A percentile compares a stretch with the other conserved stretches of the same genome.
Conservation (phyloP, 441 rosid species). For the Brassica balearica region DNA sequence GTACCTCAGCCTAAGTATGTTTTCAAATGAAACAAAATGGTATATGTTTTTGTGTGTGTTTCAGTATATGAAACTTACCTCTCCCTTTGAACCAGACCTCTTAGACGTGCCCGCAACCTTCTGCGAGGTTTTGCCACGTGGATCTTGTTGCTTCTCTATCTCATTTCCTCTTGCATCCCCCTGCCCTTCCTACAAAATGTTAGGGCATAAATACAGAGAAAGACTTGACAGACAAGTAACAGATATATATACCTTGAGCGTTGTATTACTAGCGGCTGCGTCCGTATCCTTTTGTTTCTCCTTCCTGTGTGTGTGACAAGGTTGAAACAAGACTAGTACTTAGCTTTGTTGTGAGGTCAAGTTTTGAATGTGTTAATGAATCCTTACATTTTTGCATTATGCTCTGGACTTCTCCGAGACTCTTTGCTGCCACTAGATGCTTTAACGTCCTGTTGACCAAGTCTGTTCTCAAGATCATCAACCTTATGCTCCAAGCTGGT, state of each 20-base stretch:
- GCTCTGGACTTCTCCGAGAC: constrained; percentile 40
- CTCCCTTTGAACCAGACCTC: constrained; percentile 66
- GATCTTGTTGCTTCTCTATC: constrained; percentile 49
- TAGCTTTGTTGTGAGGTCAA: constrained; percentile 24
- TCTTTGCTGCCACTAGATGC: constrained; percentile 31
- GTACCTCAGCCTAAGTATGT: constrained; percentile 16
- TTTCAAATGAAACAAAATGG: constrained; percentile 1
- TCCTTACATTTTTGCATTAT: constrained; percentile 56
- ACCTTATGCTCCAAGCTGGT: constrained; percentile 64
- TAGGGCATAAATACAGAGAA: neutral
- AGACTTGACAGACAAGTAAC: neutral
- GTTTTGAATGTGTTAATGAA: constrained; percentile 25
- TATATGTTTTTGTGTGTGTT: constrained; percentile 2
- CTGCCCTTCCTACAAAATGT: constrained; percentile 43
- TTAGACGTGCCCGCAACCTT: constrained; percentile 47
- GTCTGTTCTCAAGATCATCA: constrained; percentile 67
- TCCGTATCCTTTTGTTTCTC: constrained; percentile 58
- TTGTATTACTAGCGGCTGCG: constrained; percentile 46
- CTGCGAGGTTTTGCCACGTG: constrained; percentile 53
- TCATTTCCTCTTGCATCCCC: constrained; percentile 47
- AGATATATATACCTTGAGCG: constrained; percentile 49
- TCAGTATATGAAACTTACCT: constrained; percentile 55
- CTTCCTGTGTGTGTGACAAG: constrained; percentile 56
- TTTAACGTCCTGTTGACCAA: constrained; percentile 57
- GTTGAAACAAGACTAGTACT: constrained; percentile 11